phyloP scores from a whole-genome alignment of 1,284 basidiomycete genomes.

The Peniophora sp. region DNA sequence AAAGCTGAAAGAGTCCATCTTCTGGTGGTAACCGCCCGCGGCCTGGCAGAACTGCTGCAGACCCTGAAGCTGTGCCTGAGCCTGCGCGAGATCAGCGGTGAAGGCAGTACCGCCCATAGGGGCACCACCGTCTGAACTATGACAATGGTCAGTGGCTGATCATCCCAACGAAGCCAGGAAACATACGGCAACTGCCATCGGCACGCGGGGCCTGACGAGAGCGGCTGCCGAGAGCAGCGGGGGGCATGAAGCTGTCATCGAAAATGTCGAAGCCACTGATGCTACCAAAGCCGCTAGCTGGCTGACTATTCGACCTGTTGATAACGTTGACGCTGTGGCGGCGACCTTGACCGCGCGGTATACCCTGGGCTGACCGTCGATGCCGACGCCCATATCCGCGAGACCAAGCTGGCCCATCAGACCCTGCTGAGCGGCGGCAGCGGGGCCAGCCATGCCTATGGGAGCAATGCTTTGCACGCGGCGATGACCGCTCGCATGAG shows the following conservation, averaged over 20 bases:
- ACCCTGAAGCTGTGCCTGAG: constrained; percentile 95
- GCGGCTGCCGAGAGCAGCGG: constrained; percentile 53
- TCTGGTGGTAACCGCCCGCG: constrained; percentile 90
- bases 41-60: constrained; percentile 96
- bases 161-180: constrained; percentile 42
- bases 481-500: constrained; percentile 59
- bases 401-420: constrained; percentile 62
- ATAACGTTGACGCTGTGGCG: constrained; percentile 93
- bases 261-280: constrained; percentile 59
- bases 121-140: constrained; percentile 58
- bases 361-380: constrained; percentile 58
- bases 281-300: constrained; percentile 40
- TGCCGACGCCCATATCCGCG: constrained; percentile 43
- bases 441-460: constrained; percentile 35
- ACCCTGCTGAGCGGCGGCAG: constrained; percentile 31
- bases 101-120: constrained; percentile 57
- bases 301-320: constrained; percentile 55
- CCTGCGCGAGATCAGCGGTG: constrained; percentile 81
- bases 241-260: constrained; percentile 66
- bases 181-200: constrained; percentile 85
- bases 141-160: constrained; percentile 6
- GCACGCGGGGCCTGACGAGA: constrained; percentile 70
- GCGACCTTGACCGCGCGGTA: constrained; percentile 82
- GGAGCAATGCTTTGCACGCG: constrained; percentile 86
- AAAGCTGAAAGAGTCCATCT: constrained; percentile 96